Percentiles rank a stretch among this genome's conserved stretches.
Evolutionary conservation across 306 rosid genomes (phyloP).

Genomic region (Elaeagnus macrophylla): DNA sequence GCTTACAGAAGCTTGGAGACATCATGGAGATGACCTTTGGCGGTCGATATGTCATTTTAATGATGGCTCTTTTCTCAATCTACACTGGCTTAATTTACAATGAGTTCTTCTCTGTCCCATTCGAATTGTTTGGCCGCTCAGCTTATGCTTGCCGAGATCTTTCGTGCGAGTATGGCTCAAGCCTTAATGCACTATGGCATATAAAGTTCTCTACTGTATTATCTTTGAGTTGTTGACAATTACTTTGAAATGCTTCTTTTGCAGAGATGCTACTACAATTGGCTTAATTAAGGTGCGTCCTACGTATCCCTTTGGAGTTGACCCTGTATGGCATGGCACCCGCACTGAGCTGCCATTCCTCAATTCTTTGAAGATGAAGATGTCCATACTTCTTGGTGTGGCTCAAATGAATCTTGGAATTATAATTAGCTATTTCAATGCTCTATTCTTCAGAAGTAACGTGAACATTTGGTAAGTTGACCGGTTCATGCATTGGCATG

Average conservation of each 20-base stretch:
- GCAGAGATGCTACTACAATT: constrained; percentile 70
- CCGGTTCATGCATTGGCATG: not conserved
- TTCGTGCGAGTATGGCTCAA: constrained; percentile 64
- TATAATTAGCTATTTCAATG: constrained; percentile 76
- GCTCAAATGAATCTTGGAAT: constrained; percentile 99
- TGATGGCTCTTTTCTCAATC: constrained; percentile 92
- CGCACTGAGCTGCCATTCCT: constrained; percentile 95
- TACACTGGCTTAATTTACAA: constrained; percentile 92
- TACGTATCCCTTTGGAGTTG: constrained; percentile 93
- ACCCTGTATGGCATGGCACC: constrained; percentile 93
- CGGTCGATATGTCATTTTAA: constrained; percentile 83
- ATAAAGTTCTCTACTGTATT: constrained; percentile 3
- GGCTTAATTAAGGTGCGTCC: constrained; percentile 74
- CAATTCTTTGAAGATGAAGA: constrained; percentile 94
- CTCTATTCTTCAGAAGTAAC: constrained; percentile 50
- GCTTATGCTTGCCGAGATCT: constrained; percentile 85
- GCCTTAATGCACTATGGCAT: constrained; percentile 1
- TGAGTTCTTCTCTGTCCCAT: constrained; percentile 92
- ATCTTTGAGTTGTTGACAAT: constrained; percentile 7
- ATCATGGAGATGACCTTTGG: constrained; percentile 93
- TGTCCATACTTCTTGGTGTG: constrained; percentile 95
- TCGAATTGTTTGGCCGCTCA: constrained; percentile 72
- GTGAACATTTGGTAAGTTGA: constrained; percentile 72
- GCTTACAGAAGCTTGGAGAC: constrained; percentile 91
- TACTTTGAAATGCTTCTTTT: constrained; percentile 5